phyloP scores from a whole-genome alignment of 805 yeast species.

The Starmerella sp. region DNA sequence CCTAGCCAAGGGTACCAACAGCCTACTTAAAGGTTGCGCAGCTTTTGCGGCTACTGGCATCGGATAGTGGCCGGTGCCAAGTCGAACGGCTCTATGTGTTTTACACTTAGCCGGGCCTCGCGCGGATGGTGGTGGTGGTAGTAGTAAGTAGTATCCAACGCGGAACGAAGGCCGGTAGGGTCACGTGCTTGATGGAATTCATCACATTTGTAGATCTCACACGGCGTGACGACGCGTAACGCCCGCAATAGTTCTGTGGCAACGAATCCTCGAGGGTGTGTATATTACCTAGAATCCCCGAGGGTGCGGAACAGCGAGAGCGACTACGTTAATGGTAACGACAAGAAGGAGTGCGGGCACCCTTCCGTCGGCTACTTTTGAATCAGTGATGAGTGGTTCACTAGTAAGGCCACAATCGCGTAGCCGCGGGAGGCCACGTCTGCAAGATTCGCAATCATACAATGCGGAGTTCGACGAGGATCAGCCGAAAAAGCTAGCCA shows the following conservation, averaged over 20 bases:
- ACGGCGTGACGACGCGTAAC: neutral
- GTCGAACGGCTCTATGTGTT: too few species aligned
- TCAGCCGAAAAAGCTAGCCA: constrained; percentile 1
- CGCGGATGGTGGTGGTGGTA: neutral
- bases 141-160: too few species aligned
- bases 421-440: neutral
- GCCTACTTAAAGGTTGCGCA: constrained; percentile 10
- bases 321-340: neutral
- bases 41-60: neutral
- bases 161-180: too few species aligned
- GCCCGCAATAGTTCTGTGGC: neutral
- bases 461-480: neutral
- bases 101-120: too few species aligned
- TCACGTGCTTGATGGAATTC: too few species aligned
- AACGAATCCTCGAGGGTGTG: neutral
- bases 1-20: constrained; percentile 12
- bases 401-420: neutral
- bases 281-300: neutral
- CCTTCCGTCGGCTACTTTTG: constrained; percentile 7
- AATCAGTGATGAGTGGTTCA: constrained; percentile 4
- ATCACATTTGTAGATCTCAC: too few species aligned
- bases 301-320: neutral
- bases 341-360: constrained; percentile 9
- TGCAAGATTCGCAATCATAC: neutral
- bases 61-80: too few species aligned